A percentile compares a stretch with the other conserved stretches of the same genome.
phyloP scores from a whole-genome alignment of 148 eudicot species.

The Agrostemma githago region DNA sequence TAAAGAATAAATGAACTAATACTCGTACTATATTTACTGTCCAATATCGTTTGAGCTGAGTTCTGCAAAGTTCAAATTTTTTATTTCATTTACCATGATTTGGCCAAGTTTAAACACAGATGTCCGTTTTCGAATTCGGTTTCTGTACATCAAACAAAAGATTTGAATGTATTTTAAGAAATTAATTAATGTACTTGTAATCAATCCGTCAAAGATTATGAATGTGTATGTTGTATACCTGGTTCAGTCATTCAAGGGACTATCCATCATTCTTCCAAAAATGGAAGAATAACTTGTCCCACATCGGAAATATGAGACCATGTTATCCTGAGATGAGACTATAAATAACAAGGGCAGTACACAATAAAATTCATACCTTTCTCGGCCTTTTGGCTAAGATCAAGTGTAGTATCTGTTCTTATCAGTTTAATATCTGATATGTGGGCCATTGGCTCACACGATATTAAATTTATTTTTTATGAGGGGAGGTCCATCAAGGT shows the following conservation, averaged over 20 bases:
- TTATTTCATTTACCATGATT: background rate
- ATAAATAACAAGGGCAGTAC: background rate
- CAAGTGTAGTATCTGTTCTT: slow-evolving; percentile 87
- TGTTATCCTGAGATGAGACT: background rate
- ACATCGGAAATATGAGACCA: background rate
- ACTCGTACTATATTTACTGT: background rate
- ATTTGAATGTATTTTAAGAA: too few species aligned
- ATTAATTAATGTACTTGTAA: too few species aligned
- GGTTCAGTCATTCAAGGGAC: background rate
- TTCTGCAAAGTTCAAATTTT: background rate
- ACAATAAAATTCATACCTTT: background rate
- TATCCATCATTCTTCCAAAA: too few species aligned
- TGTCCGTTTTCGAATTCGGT: background rate
- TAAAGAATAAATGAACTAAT: background rate
- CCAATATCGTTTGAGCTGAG: too few species aligned
- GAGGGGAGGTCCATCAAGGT: slow-evolving; percentile 17
- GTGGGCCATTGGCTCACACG: slow-evolving; percentile 45
- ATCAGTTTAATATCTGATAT: slow-evolving; percentile 77
- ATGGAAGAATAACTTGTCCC: background rate
- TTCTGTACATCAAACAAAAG: background rate
- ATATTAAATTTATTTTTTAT: slow-evolving; percentile 41
- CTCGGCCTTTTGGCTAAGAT: slow-evolving; percentile 83
- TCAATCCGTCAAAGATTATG: background rate
- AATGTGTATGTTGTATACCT: background rate
- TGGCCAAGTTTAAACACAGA: background rate